Evolutionary conservation across 2,329 filamentous ascomycete species (phyloP).

Genomic region (Fusarium succisae): DNA sequence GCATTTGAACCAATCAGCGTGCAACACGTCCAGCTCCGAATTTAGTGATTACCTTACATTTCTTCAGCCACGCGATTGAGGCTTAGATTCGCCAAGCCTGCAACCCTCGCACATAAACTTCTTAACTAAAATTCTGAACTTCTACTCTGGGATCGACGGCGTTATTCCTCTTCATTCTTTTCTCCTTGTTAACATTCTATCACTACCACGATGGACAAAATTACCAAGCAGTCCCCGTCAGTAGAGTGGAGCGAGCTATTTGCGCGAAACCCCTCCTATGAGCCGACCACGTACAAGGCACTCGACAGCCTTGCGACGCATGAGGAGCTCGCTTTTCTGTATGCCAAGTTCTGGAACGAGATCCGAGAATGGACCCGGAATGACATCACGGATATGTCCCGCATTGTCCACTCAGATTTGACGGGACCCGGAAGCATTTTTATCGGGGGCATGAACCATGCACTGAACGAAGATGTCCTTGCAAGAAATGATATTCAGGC

Average conservation of each 20-base stretch:
- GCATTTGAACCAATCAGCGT: not conserved
- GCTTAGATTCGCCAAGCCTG: not conserved
- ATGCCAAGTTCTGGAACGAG: not conserved
- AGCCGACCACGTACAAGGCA: not conserved
- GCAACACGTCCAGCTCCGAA: not conserved
- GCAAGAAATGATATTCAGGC: not conserved
- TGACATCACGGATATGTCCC: not conserved
- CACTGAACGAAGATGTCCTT: not conserved
- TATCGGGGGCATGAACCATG: not conserved
- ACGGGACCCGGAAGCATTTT: not conserved
- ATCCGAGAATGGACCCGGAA: not conserved
- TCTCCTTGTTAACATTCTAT: too few species aligned
- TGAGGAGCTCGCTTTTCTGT: not conserved
- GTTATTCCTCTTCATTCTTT: accelerated
- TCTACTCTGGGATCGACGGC: not conserved
- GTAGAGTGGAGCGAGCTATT: not conserved
- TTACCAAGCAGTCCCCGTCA: not conserved
- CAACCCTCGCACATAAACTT: not conserved
- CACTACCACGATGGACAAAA: not conserved
- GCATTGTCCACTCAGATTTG: not conserved
- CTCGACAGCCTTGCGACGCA: not conserved
- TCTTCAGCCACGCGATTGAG: not conserved
- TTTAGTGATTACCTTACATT: not conserved
- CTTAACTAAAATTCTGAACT: accelerated
- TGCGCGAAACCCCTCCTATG: not conserved